A percentile compares a stretch with the other conserved stretches of the same genome.
Conservation (phyloP, 2,329 filamentous ascomycete genomes). For the Colletotrichum cordylinicola region DNA sequence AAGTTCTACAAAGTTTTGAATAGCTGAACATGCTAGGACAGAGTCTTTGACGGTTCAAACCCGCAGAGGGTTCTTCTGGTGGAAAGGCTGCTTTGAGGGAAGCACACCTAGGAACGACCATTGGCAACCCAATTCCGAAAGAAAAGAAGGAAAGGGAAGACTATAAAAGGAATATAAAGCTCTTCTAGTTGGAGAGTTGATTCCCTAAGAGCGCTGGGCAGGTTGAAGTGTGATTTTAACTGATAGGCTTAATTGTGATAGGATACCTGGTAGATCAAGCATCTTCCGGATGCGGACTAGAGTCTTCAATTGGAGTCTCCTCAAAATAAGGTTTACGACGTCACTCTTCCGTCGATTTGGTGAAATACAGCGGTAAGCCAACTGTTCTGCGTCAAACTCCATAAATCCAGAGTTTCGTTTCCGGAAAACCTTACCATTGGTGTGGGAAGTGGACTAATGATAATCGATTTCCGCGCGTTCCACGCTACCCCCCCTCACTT, state of each 20-base stretch:
- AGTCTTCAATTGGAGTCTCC: not conserved
- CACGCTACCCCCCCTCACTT: not conserved
- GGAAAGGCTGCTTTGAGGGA: not conserved
- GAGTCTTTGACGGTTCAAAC: not conserved
- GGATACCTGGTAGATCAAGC: not conserved
- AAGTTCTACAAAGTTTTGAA: not conserved
- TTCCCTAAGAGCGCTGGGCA: not conserved
- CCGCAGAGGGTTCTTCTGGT: not conserved
- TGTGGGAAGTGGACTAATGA: not conserved
- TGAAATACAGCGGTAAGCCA: not conserved
- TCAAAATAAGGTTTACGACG: not conserved
- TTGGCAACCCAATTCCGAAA: not conserved
- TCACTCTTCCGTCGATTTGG: not conserved
- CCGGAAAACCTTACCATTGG: not conserved
- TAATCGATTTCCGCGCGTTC: not conserved
- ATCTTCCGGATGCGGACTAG: not conserved
- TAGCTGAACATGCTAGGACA: not conserved
- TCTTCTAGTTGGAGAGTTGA: not conserved
- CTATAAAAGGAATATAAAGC: not conserved
- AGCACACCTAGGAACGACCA: not conserved
- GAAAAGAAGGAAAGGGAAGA: not conserved
- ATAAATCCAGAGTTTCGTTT: not conserved
- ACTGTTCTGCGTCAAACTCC: not conserved
- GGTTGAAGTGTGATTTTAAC: not conserved
- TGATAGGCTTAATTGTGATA: not conserved